Evolutionary conservation across 148 eudicot genomes (phyloP).

Genomic region (Vaccinium vitisidaea): DNA sequence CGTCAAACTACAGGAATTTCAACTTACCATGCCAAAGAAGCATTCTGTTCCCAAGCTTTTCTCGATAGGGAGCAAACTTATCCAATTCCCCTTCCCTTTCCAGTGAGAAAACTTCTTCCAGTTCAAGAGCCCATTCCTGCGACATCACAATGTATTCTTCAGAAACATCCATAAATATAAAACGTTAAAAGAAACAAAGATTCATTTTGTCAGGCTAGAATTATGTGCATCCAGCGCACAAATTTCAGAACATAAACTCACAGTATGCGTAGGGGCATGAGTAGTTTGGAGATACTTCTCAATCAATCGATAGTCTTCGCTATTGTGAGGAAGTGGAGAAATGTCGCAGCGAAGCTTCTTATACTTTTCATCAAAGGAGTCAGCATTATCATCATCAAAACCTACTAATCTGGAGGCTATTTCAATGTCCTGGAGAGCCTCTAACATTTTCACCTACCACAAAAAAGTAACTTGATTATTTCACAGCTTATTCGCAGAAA

Average conservation of each 20-base stretch:
- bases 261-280: constrained; percentile 99
- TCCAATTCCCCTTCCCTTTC: constrained; percentile 90
- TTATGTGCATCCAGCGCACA: background rate
- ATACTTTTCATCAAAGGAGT: constrained; percentile 82
- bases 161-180: background rate
- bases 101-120: constrained; percentile 89
- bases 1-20: background rate
- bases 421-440: constrained; percentile 99
- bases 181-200: background rate
- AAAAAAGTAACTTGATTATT: background rate
- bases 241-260: constrained; percentile 27
- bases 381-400: constrained; percentile 72
- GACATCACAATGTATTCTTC: background rate
- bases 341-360: constrained; percentile 80
- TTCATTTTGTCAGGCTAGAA: constrained; percentile 11
- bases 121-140: constrained; percentile 87
- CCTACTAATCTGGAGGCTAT: constrained; percentile 97
- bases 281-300: constrained; percentile 91
- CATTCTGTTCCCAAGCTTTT: constrained; percentile 91
- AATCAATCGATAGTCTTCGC: constrained; percentile 75
- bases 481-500: background rate
- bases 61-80: constrained; percentile 67
- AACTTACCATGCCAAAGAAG: constrained; percentile 96
- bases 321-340: constrained; percentile 71
- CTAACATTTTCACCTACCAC: constrained; percentile 90